phyloP scores from a whole-genome alignment of 2,329 filamentous ascomycete species.

The Aspergillus pseudonomiae region DNA sequence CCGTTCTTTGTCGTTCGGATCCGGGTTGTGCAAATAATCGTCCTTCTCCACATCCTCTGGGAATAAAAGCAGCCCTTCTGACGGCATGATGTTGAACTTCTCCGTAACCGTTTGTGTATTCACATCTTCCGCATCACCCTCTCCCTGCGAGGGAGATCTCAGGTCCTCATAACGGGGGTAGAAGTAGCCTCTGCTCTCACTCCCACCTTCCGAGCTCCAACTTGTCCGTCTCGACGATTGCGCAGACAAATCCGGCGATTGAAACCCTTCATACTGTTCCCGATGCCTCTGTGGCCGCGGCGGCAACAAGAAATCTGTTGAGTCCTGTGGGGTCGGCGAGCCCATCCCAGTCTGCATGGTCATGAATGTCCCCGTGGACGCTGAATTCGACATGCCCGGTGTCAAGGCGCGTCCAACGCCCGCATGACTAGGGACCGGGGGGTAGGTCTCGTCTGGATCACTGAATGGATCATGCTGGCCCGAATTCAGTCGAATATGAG shows the following conservation, averaged over 20 bases:
- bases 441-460: slow-evolving; percentile 36
- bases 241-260: slow-evolving; percentile 54
- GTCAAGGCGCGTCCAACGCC: slow-evolving; percentile 29
- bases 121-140: slow-evolving; percentile 66
- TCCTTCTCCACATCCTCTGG: slow-evolving; percentile 75
- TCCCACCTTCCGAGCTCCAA: slow-evolving; percentile 63
- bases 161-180: slow-evolving; percentile 65
- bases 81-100: slow-evolving; percentile 73
- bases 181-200: slow-evolving; percentile 54
- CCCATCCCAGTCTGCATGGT: slow-evolving; percentile 44
- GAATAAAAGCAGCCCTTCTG: slow-evolving; percentile 67
- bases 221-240: slow-evolving; percentile 66
- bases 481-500: slow-evolving; percentile 68
- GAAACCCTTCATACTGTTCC: slow-evolving; percentile 52
- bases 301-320: slow-evolving; percentile 40
- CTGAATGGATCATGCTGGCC: slow-evolving; percentile 57
- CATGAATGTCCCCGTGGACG: slow-evolving; percentile 34
- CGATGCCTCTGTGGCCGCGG: slow-evolving; percentile 54
- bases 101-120: slow-evolving; percentile 74
- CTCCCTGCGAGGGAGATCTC: slow-evolving; percentile 59
- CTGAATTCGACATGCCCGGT: slow-evolving; percentile 16
- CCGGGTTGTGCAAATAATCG: slow-evolving; percentile 72
- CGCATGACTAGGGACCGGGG: slow-evolving; percentile 21
- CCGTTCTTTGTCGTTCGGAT: slow-evolving; percentile 63
- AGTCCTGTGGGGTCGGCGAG: slow-evolving; percentile 54